Base-by-base conservation (phyloP, 306 rosid species). In the Astragalus membranaceus region DNA sequence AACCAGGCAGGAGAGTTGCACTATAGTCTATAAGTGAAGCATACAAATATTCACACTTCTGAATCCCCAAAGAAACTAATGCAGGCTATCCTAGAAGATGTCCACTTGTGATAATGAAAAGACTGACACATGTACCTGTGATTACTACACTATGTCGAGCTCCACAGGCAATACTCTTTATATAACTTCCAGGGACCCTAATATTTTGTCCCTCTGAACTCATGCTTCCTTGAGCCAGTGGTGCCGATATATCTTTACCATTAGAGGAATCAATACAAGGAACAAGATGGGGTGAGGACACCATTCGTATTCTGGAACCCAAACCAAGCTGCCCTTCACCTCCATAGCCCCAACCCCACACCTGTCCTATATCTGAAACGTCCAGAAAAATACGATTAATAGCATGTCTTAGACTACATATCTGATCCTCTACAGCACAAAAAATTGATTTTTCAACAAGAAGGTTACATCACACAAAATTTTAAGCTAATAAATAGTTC, bases 331-430 rank as follows among this genome's bases (percentile, higher is more conserved):
- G 98, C 74, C 98, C 98, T 88, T 92, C 98, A 39, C 98, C 98
- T 80, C 98, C 98, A 80, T 92, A 92, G 63, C 98, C 98, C 98
- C 98, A 92, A 69, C 98, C 98, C 98, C 98, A 92, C 79, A 92
- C 96, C 78, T 92, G 96, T 66, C 98, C 98, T 64, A 82, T 73
- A 86, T 92, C 98, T 92, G 92, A 82, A 79, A 80, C 74, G 66
- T 78, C 50, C 77, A 67, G 78, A 77, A 74, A 79, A 80, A 63
- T 67, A 77, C 74, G 58, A 51, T 75, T 42, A 72, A 67, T 73
- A 49, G 69, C 62, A 64, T 49, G 49, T 54, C 63, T 61, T 54
- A 53, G 52, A 69, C 64, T 26, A 26, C 60, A 70, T 62, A 48
- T 51, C 54, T 72, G 64, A 80, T 69, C 50, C 75, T 59, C 36